Evolutionary conservation across 2,329 filamentous ascomycete genomes (phyloP), one percentile per base, ranked within the genome.

Genomic region (Cadophora malorum): DNA sequence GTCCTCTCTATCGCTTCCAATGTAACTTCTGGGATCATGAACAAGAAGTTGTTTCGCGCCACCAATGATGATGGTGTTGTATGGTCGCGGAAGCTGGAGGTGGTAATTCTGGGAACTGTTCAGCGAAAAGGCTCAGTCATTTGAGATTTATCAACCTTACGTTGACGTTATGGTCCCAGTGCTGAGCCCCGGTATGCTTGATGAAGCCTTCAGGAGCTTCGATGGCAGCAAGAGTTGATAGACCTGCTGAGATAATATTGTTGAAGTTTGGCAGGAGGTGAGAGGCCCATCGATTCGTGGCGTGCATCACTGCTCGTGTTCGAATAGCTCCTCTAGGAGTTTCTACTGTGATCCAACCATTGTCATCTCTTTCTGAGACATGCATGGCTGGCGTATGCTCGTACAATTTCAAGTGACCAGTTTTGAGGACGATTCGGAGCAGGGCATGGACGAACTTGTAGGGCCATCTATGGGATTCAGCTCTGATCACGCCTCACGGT

Each of bases 81-180:
- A 58, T 5, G 55, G 31, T 3, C 31, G 55, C 21, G 55, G 55
- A 19, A 58, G 55, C 38, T 58, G 55, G 31, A 58, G 55, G 55
- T 58, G 55, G 33, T 58, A 58, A 14, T 58, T 38, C 31, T 58
- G 31, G 2, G 7, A 21, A 4, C 19, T 56, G 16, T 25, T 35
- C 12, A 41, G 33, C 21, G 7, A 21, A 23, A 25, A 10, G 8
- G 41, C 14, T 56, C 53, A 19, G 31, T 35, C 19, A 16, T 9
- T 58, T 33, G 12, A n/a, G 38, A 23, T 5, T 12, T 10, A 38
- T 3, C 14, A 10, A 58, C 33, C 55, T 23, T 58, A 58, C 55
- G 12, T 58, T 58, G 31, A 58, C 55, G 19, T 19, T 19, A 58
- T 6, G 3, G 19, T 58, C 55, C 31, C 55, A 58, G 9, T 58